Conservation (phyloP, 2,329 filamentous ascomycete species). For the Hypocrella siamensis region DNA sequence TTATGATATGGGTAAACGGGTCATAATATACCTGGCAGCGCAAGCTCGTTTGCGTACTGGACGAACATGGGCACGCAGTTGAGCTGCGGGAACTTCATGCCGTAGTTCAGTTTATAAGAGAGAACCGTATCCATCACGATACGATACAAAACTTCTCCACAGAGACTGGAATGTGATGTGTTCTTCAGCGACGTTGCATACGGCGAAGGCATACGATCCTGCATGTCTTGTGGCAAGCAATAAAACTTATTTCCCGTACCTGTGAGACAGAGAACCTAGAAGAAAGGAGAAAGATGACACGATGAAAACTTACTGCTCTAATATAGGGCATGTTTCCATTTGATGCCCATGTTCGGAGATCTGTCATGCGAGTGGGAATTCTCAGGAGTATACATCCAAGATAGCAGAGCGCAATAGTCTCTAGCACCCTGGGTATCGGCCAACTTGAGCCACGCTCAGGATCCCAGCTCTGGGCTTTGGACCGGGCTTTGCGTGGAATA, state of each 20-base stretch:
- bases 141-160: slow-evolving; percentile 45
- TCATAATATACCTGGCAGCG: slow-evolving; percentile 50
- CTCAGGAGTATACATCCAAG: slow-evolving; percentile 60
- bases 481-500: slow-evolving; percentile 12
- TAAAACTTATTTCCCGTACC: slow-evolving; percentile 24
- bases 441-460: slow-evolving; percentile 29
- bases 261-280: not conserved
- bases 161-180: slow-evolving; percentile 21
- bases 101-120: slow-evolving; percentile 52
- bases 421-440: slow-evolving; percentile 51
- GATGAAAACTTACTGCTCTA: slow-evolving; percentile 36
- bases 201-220: slow-evolving; percentile 42
- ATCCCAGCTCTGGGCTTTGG: slow-evolving; percentile 26
- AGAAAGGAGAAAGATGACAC: not conserved
- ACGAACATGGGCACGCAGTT: slow-evolving; percentile 56
- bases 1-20: not conserved
- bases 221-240: slow-evolving; percentile 47
- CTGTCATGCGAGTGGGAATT: slow-evolving; percentile 59
- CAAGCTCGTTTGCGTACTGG: slow-evolving; percentile 53
- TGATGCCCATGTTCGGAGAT: slow-evolving; percentile 54
- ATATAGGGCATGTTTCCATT: slow-evolving; percentile 57
- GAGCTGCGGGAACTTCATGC: slow-evolving; percentile 54
- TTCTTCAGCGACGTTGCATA: slow-evolving; percentile 46
- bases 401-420: slow-evolving; percentile 68
- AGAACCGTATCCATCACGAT: slow-evolving; percentile 45